Evolutionary conservation across 2,329 filamentous ascomycete species (phyloP).

Genomic region (Acrodontium crateriforme): DNA sequence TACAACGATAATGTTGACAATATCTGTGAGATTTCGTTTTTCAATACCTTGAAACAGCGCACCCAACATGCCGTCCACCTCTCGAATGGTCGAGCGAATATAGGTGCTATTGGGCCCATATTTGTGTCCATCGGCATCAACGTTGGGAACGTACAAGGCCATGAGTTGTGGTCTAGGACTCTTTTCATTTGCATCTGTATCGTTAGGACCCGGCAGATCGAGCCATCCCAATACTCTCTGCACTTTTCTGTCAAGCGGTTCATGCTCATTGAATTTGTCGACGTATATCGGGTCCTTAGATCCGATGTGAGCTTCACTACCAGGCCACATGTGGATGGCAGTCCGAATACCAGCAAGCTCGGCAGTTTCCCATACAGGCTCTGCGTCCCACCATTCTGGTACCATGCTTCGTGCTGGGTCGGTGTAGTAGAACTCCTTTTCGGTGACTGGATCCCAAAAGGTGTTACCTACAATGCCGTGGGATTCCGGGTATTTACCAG

Average conservation of each 20-base stretch:
- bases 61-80: slow-evolving; percentile 74
- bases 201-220: slow-evolving; percentile 63
- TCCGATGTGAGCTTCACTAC: slow-evolving; percentile 75
- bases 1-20: slow-evolving; percentile 92
- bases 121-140: slow-evolving; percentile 73
- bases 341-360: slow-evolving; percentile 65
- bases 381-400: slow-evolving; percentile 86
- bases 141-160: slow-evolving; percentile 85
- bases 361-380: slow-evolving; percentile 88
- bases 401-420: slow-evolving; percentile 62
- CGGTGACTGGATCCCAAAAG: slow-evolving; percentile 72
- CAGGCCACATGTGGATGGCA: slow-evolving; percentile 97
- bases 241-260: slow-evolving; percentile 62
- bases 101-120: slow-evolving; percentile 94
- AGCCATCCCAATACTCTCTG: slow-evolving; percentile 67
- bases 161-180: slow-evolving; percentile 69
- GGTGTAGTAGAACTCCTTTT: slow-evolving; percentile 80
- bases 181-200: slow-evolving; percentile 27
- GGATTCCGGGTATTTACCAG: slow-evolving; percentile 80
- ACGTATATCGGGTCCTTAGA: slow-evolving; percentile 63
- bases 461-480: slow-evolving; percentile 89
- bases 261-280: slow-evolving; percentile 71
- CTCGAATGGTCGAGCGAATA: slow-evolving; percentile 60
- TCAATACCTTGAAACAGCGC: slow-evolving; percentile 63
- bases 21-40: slow-evolving; percentile 66